These are phyloP conservation scores for Dactylis glomerata DNA, from an alignment of 176 grass and related monocot species.

Conservation along the genomic window DNA sequence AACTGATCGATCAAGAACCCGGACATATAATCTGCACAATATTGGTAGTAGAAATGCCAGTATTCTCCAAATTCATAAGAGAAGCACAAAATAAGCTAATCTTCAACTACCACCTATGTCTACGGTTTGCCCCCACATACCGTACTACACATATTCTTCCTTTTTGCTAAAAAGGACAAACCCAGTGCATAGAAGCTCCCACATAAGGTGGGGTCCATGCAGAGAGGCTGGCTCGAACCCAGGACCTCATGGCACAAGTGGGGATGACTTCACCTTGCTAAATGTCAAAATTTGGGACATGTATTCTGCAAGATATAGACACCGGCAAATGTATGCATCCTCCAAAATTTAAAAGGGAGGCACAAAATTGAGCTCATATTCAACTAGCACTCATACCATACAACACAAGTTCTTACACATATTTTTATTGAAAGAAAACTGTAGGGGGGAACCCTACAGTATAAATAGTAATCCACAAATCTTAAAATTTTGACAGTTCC, in stretches of 20 bases:
- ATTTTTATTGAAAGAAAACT: slow-evolving; percentile 1
- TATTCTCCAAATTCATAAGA: neutral
- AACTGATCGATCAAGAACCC: neutral
- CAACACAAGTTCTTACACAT: neutral
- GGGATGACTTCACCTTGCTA: too few species aligned
- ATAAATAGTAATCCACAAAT: neutral
- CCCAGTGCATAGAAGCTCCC: too few species aligned
- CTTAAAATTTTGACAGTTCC: too few species aligned
- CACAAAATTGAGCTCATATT: neutral
- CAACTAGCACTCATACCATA: neutral
- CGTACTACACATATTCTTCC: neutral
- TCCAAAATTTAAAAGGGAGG: neutral
- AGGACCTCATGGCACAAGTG: too few species aligned
- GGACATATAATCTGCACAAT: neutral
- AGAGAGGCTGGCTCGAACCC: too few species aligned
- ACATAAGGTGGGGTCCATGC: too few species aligned
- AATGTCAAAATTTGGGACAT: neutral
- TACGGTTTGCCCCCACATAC: neutral
- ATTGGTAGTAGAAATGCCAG: neutral
- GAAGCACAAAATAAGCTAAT: neutral
- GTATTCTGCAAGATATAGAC: neutral
- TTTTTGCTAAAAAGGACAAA: too few species aligned
- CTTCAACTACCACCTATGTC: neutral
- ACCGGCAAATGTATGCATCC: neutral
- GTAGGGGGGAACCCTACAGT: neutral